Percentiles rank a stretch among this genome's conserved stretches.
Evolutionary conservation across 2,329 filamentous ascomycete species (phyloP).

Genomic region (Botryosphaeria agaves): DNA sequence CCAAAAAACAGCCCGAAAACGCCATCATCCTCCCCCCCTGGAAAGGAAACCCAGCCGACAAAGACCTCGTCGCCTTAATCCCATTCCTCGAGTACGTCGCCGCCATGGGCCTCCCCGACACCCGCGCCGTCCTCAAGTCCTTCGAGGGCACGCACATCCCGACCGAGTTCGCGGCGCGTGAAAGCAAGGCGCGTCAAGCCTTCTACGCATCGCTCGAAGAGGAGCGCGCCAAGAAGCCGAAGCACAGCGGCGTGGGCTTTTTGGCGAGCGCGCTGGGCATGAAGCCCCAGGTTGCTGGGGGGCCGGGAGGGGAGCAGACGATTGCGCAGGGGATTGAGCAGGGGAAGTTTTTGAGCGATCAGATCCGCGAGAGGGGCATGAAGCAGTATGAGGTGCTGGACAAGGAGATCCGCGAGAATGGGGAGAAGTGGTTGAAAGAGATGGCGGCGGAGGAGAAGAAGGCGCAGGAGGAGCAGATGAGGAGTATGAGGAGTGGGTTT

Average conservation of each 20-base stretch:
- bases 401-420: constrained; percentile 81
- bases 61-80: constrained; percentile 72
- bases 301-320: constrained; percentile 34
- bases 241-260: constrained; percentile 46
- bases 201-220: constrained; percentile 64
- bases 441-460: constrained; percentile 80
- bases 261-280: constrained; percentile 61
- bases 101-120: constrained; percentile 80
- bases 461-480: constrained; percentile 77
- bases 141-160: constrained; percentile 73
- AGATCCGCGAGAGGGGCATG: constrained; percentile 81
- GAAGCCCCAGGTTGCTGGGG: constrained; percentile 40
- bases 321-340: constrained; percentile 65
- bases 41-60: constrained; percentile 69
- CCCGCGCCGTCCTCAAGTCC: constrained; percentile 61
- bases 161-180: constrained; percentile 72
- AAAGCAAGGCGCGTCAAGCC: constrained; percentile 68
- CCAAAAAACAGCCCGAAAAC: constrained; percentile 87
- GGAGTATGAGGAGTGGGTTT: constrained; percentile 73
- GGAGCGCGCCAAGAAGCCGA: constrained; percentile 45
- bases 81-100: constrained; percentile 96
- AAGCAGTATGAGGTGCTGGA: constrained; percentile 81
- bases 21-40: constrained; percentile 83
- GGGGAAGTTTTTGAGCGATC: constrained; percentile 94
- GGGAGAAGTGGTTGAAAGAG: constrained; percentile 90